Evolutionary conservation across 163 green algal genomes (phyloP).

Genomic region (Chlorella variabilis): DNA sequence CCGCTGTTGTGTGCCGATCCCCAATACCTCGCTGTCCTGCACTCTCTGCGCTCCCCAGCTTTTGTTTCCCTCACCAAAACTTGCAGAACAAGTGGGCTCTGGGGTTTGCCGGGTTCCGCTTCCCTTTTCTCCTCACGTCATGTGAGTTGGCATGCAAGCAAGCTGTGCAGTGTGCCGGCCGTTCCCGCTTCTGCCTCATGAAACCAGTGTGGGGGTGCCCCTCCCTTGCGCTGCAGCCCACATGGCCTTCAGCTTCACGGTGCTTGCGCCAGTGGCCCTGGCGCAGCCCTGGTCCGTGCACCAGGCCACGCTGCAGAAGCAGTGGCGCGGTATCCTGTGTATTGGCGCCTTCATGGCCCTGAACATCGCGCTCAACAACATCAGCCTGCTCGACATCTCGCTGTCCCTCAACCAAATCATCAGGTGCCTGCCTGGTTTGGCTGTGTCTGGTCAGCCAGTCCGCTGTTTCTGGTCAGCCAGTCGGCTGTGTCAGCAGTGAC

Average conservation of each 20-base stretch:
- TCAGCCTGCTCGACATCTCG: constrained; percentile 66
- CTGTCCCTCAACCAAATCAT: constrained; percentile 84
- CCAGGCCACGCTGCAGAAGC: constrained; percentile 42
- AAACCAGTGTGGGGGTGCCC: background rate
- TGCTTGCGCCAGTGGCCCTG: constrained; percentile 54
- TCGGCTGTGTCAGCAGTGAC: too few relatives aligned
- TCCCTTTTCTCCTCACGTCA: constrained; percentile 24
- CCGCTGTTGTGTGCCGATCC: background rate
- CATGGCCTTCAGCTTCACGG: constrained; percentile 60
- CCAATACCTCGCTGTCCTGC: too few relatives aligned
- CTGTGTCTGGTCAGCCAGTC: too few relatives aligned
- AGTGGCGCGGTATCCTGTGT: constrained; percentile 61
- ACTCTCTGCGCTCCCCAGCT: too few relatives aligned
- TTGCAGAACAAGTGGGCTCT: constrained; percentile 24
- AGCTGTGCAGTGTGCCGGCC: background rate
- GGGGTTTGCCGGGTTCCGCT: constrained; percentile 3
- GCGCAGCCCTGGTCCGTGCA: constrained; percentile 36
- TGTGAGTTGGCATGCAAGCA: background rate
- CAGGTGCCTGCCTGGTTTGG: constrained; percentile 30
- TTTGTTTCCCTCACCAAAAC: too few relatives aligned
- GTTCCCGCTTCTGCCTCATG: background rate
- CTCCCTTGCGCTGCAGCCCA: constrained; percentile 28
- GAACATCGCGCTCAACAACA: constrained; percentile 76
- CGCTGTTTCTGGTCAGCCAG: constrained; percentile 26
- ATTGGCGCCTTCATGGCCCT: constrained; percentile 63